Evolutionary conservation across 805 yeast species (phyloP), one percentile per base, ranked within the genome.

Genomic region (Yamadazyma insecticola): DNA sequence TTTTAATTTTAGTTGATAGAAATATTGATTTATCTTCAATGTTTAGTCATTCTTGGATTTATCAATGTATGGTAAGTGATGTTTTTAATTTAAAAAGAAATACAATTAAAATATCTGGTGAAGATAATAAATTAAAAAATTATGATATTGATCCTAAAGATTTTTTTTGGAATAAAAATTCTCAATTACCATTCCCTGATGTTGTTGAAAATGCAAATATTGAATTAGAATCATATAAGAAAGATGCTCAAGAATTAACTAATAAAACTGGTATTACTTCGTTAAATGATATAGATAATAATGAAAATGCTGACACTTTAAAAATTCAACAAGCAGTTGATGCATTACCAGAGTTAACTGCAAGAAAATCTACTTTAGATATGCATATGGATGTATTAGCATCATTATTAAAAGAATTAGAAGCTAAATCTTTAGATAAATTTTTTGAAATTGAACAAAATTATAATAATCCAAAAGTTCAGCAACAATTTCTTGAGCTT

Each of bases 21-120:
- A 85, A 82, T 51, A 70, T 92, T 37, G 97, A 92, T 58, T 67
- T 92, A 39, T 81, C 92, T 2, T 81, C 95, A 11, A 90, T 92
- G 97, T 80, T 92, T 57, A 76, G 90, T 1, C 99, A 92, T 60
- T 86, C 97, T 9, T 90, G 97, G 97, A 89, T 94, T 29, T 92
- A 92, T 55, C 96, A 90, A 63, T 88, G 96, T 49, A 79, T 92
- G 76, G 92, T 92, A 13, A 84, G 89, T 49, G 99, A 92, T 53
- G 92, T 88, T 4, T 86, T 92, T 54, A 73, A 76, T 31, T 68
- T 92, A 47, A 74, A 79, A 43, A 74, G 95, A 51, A 89, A 90
- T 54, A 81, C 96, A 15, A 82, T 90, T 38, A 74, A 78, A 13
- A 66, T 88, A 20, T 65, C 67, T 24, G 46, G 43, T 12, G 26